Base-by-base conservation (phyloP, 1,284 basidiomycete genomes). In the Malassezia cuniculi region DNA sequence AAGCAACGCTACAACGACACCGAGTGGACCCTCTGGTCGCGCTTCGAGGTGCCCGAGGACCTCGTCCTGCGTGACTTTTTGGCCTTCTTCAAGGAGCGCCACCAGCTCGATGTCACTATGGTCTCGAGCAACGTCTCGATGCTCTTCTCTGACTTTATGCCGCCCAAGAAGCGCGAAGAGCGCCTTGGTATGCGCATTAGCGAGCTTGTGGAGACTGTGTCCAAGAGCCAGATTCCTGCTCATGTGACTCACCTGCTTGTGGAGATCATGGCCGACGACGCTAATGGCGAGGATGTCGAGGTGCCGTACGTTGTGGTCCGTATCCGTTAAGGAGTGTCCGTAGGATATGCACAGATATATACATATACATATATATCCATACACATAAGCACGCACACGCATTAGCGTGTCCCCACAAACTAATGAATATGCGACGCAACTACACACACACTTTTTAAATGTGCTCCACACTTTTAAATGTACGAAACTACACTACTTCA, bases 1-100 rank as follows among this genome's bases (percentile, higher is more conserved):
- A 56, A 55, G 48, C 41, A 56, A 39, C 61, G 57, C 48, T 69
- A 67, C 46, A 52, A 63, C 47, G 69, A 79, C 78, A 53, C 71
- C 73, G 85, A 93, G 55, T 99, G 93, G 90, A 97, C 93, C 3
- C 76, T 99, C 24, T 99, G 93, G 93, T 87, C 94, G 30, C 52
- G 59, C 34, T 87, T 99, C 72, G 81, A 87, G 69, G 83, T 99
- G 69, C 75, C 79, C 56, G 77, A 80, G 59, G 80, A 99, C 69
- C 82, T 87, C 7, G 85, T 86, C 9, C 74, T 99, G 49, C 75
- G 81, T 61, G 81, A 93, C 36, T 78, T 99, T 63, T 69, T 94
- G 34, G 71, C 78, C 46, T 85, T 77, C 75, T 95, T 99, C 77
- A 72, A 79, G 70, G 74, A 75, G 33, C 74, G 83, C 55, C 83